A percentile compares a stretch with the other conserved stretches of the same genome.
Evolutionary conservation across 345 rosid genomes (phyloP).

Genomic region (Acer negundo): DNA sequence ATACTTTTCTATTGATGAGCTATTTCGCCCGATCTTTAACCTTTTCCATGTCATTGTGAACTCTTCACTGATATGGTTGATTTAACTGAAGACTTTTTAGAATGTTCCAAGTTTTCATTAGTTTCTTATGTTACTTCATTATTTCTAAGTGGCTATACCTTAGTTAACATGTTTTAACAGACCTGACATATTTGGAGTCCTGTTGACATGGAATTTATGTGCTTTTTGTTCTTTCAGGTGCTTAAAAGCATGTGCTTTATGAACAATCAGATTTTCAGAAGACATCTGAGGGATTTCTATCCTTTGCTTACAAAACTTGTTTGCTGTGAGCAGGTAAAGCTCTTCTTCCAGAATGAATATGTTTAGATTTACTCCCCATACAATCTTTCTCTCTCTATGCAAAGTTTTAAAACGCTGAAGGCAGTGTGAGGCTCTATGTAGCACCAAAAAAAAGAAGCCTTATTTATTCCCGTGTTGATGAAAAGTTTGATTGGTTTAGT

Average conservation of each 20-base stretch:
- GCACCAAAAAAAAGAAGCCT: background rate
- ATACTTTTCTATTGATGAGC: conserved; percentile 1
- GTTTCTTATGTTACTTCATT: background rate
- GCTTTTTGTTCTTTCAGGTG: conserved; percentile 54
- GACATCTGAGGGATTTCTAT: conserved; percentile 86
- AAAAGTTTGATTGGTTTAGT: background rate
- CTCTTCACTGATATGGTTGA: background rate
- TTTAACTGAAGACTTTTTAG: background rate
- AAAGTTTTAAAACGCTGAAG: no score
- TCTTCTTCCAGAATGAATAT: background rate
- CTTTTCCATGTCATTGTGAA: background rate
- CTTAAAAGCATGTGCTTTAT: conserved; percentile 93
- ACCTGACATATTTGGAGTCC: background rate
- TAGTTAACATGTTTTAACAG: background rate
- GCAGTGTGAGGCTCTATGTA: no score
- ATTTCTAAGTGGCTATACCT: background rate
- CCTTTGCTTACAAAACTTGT: conserved; percentile 90
- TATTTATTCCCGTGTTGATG: background rate
- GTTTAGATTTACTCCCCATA: background rate
- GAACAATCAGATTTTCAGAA: conserved; percentile 78
- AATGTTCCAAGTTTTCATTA: background rate
- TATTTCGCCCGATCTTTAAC: background rate
- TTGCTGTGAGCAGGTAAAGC: conserved; percentile 89
- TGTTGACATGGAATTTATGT: background rate
- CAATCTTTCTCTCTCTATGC: background rate